A percentile compares a stretch with the other conserved stretches of the same genome.
phyloP scores from a whole-genome alignment of 345 rosid species.

The Populus nigra region DNA sequence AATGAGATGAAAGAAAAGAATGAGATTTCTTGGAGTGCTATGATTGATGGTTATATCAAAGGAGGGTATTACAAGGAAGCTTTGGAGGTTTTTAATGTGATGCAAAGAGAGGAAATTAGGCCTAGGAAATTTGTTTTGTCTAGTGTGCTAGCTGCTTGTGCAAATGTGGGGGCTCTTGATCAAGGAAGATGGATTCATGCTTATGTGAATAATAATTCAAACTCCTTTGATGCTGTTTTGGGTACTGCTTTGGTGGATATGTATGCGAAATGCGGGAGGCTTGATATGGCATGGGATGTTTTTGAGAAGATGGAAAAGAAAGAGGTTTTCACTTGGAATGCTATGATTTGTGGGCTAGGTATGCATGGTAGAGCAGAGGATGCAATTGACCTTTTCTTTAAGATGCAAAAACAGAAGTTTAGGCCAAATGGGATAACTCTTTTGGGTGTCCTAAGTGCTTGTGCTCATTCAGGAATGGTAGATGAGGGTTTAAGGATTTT shows the following conservation, averaged over 20 bases:
- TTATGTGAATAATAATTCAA: slow-evolving; percentile 27
- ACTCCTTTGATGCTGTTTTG: slow-evolving; percentile 28
- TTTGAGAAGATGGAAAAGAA: slow-evolving; percentile 38
- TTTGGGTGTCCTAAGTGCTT: slow-evolving; percentile 37
- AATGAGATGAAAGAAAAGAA: slow-evolving; percentile 37
- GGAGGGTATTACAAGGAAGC: slow-evolving; percentile 38
- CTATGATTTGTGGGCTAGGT: slow-evolving; percentile 46
- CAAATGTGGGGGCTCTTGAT: slow-evolving; percentile 44
- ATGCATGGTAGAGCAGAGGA: slow-evolving; percentile 46
- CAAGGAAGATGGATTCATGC: slow-evolving; percentile 49
- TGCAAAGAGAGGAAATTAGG: slow-evolving; percentile 34
- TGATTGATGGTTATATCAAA: slow-evolving; percentile 45
- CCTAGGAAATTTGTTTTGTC: slow-evolving; percentile 37
- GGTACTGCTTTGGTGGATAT: slow-evolving; percentile 49
- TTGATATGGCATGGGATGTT: slow-evolving; percentile 45
- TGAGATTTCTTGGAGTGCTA: slow-evolving; percentile 52
- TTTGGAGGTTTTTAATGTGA: slow-evolving; percentile 34
- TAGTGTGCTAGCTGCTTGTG: slow-evolving; percentile 39
- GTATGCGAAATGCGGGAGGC: slow-evolving; percentile 44
- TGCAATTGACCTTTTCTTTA: slow-evolving; percentile 35
- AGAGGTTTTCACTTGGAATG: slow-evolving; percentile 44
- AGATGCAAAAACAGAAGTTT: slow-evolving; percentile 33
- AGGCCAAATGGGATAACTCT: slow-evolving; percentile 40
- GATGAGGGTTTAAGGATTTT: slow-evolving; percentile 31
- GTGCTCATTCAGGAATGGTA: slow-evolving; percentile 42